These are phyloP conservation scores for Solanum pinnatisectum DNA, from an alignment of 257 asterid species.

Conservation along the genomic window DNA sequence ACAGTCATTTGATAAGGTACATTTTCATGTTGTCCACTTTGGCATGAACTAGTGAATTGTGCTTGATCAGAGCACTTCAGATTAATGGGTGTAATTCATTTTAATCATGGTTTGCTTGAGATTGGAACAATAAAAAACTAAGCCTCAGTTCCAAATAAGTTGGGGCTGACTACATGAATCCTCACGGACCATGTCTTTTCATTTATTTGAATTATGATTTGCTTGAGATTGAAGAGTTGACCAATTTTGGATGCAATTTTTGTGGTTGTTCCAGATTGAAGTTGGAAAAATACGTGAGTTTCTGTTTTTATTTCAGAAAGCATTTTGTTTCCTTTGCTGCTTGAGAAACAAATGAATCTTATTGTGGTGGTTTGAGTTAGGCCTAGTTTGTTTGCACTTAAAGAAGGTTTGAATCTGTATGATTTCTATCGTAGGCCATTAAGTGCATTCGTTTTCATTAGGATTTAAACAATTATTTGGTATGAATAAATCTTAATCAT, in stretches of 20 bases:
- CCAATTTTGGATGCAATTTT: background rate
- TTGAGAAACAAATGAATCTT: background rate
- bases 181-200: background rate
- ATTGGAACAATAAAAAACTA: background rate
- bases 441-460: background rate
- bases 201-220: background rate
- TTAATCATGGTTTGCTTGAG: background rate
- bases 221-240: background rate
- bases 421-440: background rate
- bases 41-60: background rate
- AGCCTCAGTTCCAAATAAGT: background rate
- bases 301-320: background rate
- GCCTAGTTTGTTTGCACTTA: background rate
- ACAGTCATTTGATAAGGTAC: slow-evolving; percentile 66
- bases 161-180: background rate
- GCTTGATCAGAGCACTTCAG: background rate
- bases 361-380: background rate
- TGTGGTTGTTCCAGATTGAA: background rate
- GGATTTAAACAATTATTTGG: background rate
- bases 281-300: background rate
- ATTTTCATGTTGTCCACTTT: background rate
- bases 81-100: background rate
- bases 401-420: background rate
- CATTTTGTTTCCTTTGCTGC: background rate
- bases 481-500: background rate